Conservation (phyloP, 495 filamentous ascomycete genomes). For the Trichoderma gamsii region DNA sequence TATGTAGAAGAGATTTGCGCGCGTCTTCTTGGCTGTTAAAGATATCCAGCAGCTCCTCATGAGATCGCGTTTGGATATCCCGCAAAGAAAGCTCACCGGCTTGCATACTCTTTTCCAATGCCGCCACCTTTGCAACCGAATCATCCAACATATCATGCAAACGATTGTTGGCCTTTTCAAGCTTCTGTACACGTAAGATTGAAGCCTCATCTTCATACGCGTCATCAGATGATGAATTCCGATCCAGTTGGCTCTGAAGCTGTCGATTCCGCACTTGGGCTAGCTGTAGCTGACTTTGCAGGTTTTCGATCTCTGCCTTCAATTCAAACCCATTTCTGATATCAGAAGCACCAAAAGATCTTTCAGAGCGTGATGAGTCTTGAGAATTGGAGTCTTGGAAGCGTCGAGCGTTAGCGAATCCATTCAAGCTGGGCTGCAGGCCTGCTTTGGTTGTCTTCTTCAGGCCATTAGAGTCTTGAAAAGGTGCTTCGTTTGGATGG, state of each 20-base stretch:
- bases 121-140: conserved; percentile 86
- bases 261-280: conserved; percentile 95
- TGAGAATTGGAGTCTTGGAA: conserved; percentile 60
- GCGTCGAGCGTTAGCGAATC: conserved; percentile 69
- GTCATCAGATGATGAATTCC: conserved; percentile 45
- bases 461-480: conserved; percentile 62
- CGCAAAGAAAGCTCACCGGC: conserved; percentile 85
- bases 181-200: conserved; percentile 73
- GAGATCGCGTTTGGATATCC: conserved; percentile 87
- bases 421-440: conserved; percentile 63
- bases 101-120: conserved; percentile 78
- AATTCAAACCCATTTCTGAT: conserved; percentile 89
- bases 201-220: conserved; percentile 74
- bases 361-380: conserved; percentile 81
- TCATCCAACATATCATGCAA: conserved; percentile 95
- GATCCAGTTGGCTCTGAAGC: conserved; percentile 79
- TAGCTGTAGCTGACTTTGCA: conserved; percentile 93
- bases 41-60: conserved; percentile 90
- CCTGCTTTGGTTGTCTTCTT: conserved; percentile 61
- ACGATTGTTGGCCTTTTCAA: conserved; percentile 87
- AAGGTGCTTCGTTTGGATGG: conserved; percentile 71
- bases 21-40: conserved; percentile 93
- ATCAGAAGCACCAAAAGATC: conserved; percentile 80
- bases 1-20: conserved; percentile 69
- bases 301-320: conserved; percentile 81